Evolutionary conservation across 2,329 filamentous ascomycete species (phyloP).

Genomic region (Neonectria neomacrospora): DNA sequence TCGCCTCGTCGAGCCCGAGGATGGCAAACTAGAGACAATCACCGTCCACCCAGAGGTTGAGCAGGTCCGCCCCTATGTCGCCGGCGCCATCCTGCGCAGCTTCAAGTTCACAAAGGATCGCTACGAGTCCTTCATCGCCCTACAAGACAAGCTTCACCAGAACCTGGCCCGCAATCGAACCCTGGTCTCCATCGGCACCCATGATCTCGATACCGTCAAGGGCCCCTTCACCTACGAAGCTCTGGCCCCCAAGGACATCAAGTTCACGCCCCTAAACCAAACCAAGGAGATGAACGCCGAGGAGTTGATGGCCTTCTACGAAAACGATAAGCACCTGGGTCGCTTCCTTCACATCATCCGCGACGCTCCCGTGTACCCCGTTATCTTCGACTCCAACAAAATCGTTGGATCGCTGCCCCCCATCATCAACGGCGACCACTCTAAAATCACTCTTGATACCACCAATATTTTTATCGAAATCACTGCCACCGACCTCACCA

Average conservation of each 20-base stretch:
- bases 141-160: slow-evolving; percentile 98
- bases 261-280: slow-evolving; percentile 92
- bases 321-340: slow-evolving; percentile 91
- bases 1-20: slow-evolving; percentile 75
- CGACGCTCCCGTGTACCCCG: slow-evolving; percentile 93
- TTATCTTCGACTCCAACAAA: slow-evolving; percentile 90
- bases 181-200: slow-evolving; percentile 95
- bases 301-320: slow-evolving; percentile 94
- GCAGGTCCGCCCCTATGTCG: slow-evolving; percentile 86
- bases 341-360: slow-evolving; percentile 94
- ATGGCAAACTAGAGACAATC: slow-evolving; percentile 81
- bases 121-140: slow-evolving; percentile 96
- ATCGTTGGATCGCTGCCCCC: slow-evolving; percentile 93
- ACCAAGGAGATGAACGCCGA: slow-evolving; percentile 86
- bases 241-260: slow-evolving; percentile 88
- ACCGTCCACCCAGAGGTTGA: slow-evolving; percentile 80
- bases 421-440: slow-evolving; percentile 97
- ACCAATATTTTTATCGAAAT: slow-evolving; percentile 97
- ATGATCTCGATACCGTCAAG: slow-evolving; percentile 92
- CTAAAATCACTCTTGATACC: slow-evolving; percentile 92
- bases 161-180: slow-evolving; percentile 94
- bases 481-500: slow-evolving; percentile 94
- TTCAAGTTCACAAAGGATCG: slow-evolving; percentile 90
- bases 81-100: slow-evolving; percentile 88
- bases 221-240: slow-evolving; percentile 98